A percentile compares a stretch with the other conserved stretches of the same genome.
Conservation (phyloP, 192 early-diverging fungal genomes). For the Coemansia sp. region DNA sequence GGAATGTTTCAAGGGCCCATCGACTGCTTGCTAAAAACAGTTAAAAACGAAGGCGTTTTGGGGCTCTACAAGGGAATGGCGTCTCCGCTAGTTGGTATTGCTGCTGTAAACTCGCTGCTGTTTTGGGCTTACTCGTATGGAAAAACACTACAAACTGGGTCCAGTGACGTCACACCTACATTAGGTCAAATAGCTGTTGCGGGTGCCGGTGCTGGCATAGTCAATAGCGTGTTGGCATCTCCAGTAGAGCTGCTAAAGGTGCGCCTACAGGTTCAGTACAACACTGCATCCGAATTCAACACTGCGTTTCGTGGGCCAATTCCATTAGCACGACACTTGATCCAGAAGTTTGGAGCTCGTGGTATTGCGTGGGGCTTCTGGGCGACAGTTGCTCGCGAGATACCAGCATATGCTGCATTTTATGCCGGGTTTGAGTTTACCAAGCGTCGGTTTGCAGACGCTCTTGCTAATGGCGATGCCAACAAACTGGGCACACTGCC, state of each 20-base stretch:
- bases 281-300: conserved; percentile 5
- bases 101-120: conserved; percentile 81
- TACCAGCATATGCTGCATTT: conserved; percentile 83
- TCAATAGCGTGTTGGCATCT: conserved; percentile 81
- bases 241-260: conserved; percentile 96
- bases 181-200: conserved; percentile 75
- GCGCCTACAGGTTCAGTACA: conserved; percentile 87
- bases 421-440: conserved; percentile 80
- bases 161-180: conserved; percentile 55
- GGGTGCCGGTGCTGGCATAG: conserved; percentile 83
- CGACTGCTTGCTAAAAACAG: conserved; percentile 81
- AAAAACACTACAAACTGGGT: conserved; percentile 56
- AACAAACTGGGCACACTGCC: conserved; percentile 51
- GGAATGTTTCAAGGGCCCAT: conserved; percentile 66
- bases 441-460: conserved; percentile 64
- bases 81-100: conserved; percentile 76
- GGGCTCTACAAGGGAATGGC: conserved; percentile 86
- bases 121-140: conserved; percentile 77
- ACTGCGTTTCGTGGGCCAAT: conserved; percentile 59
- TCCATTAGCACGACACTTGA: conserved; percentile 65
- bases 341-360: conserved; percentile 64
- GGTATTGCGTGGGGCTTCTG: conserved; percentile 84
- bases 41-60: conserved; percentile 73
- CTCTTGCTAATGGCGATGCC: conserved; percentile 44
- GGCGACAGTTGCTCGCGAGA: conserved; percentile 73